phyloP scores from a whole-genome alignment of 2,329 filamentous ascomycete species.

The Colletotrichum agaves region DNA sequence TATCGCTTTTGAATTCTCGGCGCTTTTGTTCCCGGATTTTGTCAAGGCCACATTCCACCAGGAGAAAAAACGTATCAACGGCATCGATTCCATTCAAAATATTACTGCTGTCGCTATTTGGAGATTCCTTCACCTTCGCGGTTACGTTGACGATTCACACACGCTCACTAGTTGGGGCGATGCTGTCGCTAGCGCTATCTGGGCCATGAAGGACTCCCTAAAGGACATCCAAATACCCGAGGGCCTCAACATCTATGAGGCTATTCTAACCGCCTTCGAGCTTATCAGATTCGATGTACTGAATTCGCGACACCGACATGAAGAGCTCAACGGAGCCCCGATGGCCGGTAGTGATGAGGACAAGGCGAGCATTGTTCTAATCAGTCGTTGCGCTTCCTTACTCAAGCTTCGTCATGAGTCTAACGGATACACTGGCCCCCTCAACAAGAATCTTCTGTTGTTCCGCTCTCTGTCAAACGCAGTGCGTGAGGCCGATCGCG shows the following conservation, averaged over 20 bases:
- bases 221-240: conserved; percentile 52
- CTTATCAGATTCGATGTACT: conserved; percentile 83
- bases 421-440: conserved; percentile 92
- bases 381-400: conserved; percentile 87
- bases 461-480: conserved; percentile 87
- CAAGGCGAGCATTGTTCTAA: conserved; percentile 79
- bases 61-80: conserved; percentile 65
- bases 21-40: conserved; percentile 77
- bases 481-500: conserved; percentile 81
- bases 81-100: conserved; percentile 74
- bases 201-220: conserved; percentile 66
- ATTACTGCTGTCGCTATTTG: conserved; percentile 80
- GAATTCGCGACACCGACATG: conserved; percentile 71
- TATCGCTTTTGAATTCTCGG: conserved; percentile 70
- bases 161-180: conserved; percentile 86
- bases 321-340: conserved; percentile 65
- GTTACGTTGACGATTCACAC: conserved; percentile 83
- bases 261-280: conserved; percentile 85
- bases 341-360: conserved; percentile 74
- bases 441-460: conserved; percentile 88
- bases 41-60: conserved; percentile 73
- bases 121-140: conserved; percentile 89
- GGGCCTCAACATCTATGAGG: conserved; percentile 72
- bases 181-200: conserved; percentile 77
- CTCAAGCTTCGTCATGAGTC: conserved; percentile 83